A percentile compares a stretch with the other conserved stretches of the same genome.
Conservation (phyloP, 352 stramenopile species). For the Phytophthora pseudosyringae region DNA sequence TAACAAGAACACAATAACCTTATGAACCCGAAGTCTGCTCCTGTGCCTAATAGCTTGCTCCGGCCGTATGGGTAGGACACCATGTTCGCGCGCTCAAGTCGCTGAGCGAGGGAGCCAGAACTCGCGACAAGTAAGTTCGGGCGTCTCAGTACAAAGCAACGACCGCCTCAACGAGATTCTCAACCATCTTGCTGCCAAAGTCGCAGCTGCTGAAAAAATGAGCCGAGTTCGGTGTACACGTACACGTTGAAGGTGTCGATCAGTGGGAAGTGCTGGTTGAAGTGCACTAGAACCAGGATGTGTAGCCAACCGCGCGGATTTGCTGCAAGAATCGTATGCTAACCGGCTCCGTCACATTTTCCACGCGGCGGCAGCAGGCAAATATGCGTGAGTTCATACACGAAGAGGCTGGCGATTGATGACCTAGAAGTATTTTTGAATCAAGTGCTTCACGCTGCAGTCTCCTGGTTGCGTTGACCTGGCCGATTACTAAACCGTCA, state of each 20-base stretch:
- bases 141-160: constrained; percentile 15
- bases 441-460: not conserved
- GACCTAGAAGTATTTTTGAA: not conserved
- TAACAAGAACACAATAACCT: constrained; percentile 26
- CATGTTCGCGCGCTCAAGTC: constrained; percentile 2
- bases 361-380: not conserved
- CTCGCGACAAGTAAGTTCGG: constrained; percentile 25
- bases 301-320: constrained; percentile 19
- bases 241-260: constrained; percentile 28
- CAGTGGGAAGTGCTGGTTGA: constrained; percentile 29
- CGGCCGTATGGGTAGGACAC: not conserved
- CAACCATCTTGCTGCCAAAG: constrained; percentile 3
- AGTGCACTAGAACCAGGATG: constrained; percentile 31
- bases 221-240: constrained; percentile 11
- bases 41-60: not conserved
- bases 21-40: constrained; percentile 17
- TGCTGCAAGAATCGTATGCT: constrained; percentile 29
- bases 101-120: constrained; percentile 10
- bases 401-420: not conserved
- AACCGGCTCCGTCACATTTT: constrained; percentile 36
- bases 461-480: constrained; percentile 3
- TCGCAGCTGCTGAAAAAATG: constrained; percentile 24
- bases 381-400: constrained; percentile 10
- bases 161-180: constrained; percentile 5
- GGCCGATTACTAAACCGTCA: constrained; percentile 8